phyloP scores from a whole-genome alignment of 1,139 yeast species.

The Wickerhamiella infanticola region DNA sequence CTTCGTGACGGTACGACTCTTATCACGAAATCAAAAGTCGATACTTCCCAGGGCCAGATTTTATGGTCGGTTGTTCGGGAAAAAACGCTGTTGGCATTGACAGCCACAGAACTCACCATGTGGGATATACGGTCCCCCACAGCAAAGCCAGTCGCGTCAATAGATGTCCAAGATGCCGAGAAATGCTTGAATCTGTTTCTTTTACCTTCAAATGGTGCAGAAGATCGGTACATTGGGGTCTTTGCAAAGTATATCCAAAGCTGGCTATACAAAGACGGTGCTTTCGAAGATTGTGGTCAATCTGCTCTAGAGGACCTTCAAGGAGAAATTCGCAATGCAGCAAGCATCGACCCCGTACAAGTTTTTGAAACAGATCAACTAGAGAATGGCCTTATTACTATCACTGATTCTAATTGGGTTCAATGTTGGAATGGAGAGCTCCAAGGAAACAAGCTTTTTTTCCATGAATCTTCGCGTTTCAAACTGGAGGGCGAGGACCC shows the following conservation, averaged over 20 bases:
- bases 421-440: background rate
- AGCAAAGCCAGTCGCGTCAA: slow-evolving; percentile 8
- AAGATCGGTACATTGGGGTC: background rate
- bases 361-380: background rate
- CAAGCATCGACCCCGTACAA: background rate
- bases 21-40: slow-evolving; percentile 17
- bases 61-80: slow-evolving; percentile 34
- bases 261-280: background rate
- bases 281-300: background rate
- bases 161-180: background rate
- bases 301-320: background rate
- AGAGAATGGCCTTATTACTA: background rate
- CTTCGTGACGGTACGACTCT: slow-evolving; percentile 19
- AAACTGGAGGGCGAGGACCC: slow-evolving; percentile 13
- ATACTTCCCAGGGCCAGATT: slow-evolving; percentile 22
- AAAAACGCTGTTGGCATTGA: slow-evolving; percentile 30
- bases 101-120: slow-evolving; percentile 32
- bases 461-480: background rate
- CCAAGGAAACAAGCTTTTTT: background rate
- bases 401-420: background rate
- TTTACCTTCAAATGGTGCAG: background rate
- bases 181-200: background rate
- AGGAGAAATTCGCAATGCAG: background rate
- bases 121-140: slow-evolving; percentile 41
- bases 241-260: background rate